Base-by-base conservation (phyloP, 305 asterid species). In the Salvia sclarea region DNA sequence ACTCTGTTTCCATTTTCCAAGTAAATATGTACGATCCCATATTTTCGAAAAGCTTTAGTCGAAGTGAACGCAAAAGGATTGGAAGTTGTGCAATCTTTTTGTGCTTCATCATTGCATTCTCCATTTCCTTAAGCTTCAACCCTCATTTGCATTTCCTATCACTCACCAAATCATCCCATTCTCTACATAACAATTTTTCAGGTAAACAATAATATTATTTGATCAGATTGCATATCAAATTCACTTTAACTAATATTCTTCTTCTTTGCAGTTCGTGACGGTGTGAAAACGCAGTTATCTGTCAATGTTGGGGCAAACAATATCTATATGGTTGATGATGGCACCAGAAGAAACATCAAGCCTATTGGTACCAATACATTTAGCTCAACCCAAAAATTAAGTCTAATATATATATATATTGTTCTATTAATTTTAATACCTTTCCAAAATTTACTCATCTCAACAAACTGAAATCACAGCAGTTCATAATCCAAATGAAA, bases 1-100 rank as follows among this genome's bases (percentile, higher is more conserved):
- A 28, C n/a, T n/a, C n/a, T n/a, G n/a, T n/a, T n/a, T n/a, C n/a
- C n/a, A n/a, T n/a, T 1, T 6, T 33, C 37, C 22, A 56, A 55
- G 61, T n/a, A 55, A 31, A 57, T 5, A 57, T 57, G 64, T 17
- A 16, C 6, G 30, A 17, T 8, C 22, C 61, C 8, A 56, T 56
- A 0, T 31, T 56, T 33, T 6, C 3, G 9, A 57, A 33, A 37
- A 33, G 47, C 47, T 57, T 57, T 37, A 57, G 30, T 11, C 8
- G 64, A 18, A 11, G 0, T 10, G 8, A 33, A 10, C 64, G 30
- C 25, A 33, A 18, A 6, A 61, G 81, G 45, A 75, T 88, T 43
- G 78, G 86, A 3, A 75, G 61, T 61, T 72, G 72, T 63, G 89
- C 85, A 9, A 41, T 80, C 21, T 4, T 82, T 11, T 28, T 84